These are phyloP conservation scores for Anacardium occidentale DNA, from an alignment of 345 rosid genomes.

Conservation along the genomic window DNA sequence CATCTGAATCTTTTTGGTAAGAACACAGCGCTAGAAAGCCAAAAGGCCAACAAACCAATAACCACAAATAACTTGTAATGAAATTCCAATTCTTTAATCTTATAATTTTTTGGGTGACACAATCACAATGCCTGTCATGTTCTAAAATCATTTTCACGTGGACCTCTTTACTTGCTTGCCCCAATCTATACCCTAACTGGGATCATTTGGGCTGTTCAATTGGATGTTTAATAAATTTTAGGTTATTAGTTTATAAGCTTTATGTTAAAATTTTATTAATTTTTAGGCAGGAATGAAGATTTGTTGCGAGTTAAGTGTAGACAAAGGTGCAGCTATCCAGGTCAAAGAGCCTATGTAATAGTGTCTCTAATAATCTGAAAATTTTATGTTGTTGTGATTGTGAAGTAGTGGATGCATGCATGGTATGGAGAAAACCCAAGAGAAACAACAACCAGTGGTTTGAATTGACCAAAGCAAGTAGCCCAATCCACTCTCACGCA, in stretches of 20 bases:
- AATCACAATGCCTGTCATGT: too few relatives aligned
- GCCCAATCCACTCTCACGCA: constrained; percentile 24
- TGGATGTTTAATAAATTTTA: too few relatives aligned
- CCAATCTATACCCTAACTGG: too few relatives aligned
- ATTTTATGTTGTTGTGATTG: not conserved
- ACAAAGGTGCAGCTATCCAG: not conserved
- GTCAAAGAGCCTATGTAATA: not conserved
- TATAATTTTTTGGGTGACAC: too few relatives aligned
- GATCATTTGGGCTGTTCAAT: not conserved
- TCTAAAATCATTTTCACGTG: too few relatives aligned
- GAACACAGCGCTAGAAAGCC: too few relatives aligned
- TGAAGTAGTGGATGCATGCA: not conserved
- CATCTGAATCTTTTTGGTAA: too few relatives aligned
- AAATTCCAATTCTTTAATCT: too few relatives aligned
- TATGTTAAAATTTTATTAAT: not conserved
- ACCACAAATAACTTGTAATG: too few relatives aligned
- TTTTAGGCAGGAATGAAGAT: not conserved
- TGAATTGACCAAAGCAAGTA: constrained; percentile 22
- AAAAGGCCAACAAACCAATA: too few relatives aligned
- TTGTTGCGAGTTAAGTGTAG: not conserved
- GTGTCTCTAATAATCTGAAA: not conserved
- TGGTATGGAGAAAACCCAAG: not conserved
- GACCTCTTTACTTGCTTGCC: too few relatives aligned
- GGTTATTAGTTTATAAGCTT: too few relatives aligned
- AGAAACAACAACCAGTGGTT: constrained; percentile 36